phyloP scores from a whole-genome alignment of 805 yeast species.

The Brettanomyces sp. region DNA sequence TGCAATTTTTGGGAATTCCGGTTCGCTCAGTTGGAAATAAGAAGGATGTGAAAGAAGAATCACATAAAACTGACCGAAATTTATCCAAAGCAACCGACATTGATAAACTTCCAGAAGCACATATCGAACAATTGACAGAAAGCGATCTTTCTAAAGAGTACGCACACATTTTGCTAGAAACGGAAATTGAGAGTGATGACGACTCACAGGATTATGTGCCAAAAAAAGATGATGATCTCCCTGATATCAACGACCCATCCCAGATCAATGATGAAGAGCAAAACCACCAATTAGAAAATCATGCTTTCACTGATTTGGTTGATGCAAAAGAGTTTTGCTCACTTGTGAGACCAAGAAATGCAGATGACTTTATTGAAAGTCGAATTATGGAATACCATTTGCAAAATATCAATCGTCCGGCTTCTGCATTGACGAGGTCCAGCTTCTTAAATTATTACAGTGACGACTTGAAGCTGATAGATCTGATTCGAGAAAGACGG shows the following conservation, averaged over 20 bases:
- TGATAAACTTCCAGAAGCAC: neutral
- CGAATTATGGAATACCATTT: slow-evolving; percentile 23
- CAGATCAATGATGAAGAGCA: neutral
- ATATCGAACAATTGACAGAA: too few relatives aligned
- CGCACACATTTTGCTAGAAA: neutral
- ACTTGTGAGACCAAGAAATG: slow-evolving; percentile 16
- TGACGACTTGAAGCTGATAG: slow-evolving; percentile 18
- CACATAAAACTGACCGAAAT: neutral
- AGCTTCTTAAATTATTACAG: slow-evolving; percentile 15
- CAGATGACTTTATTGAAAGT: slow-evolving; percentile 17
- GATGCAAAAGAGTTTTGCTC: slow-evolving; percentile 1
- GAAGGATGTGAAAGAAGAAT: neutral
- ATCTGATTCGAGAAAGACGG: slow-evolving; percentile 18
- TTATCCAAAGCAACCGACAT: neutral
- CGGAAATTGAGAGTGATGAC: neutral
- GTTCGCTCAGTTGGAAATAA: neutral
- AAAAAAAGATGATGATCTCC: neutral
- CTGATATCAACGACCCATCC: slow-evolving; percentile 1
- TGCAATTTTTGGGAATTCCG: neutral
- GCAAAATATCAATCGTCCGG: slow-evolving; percentile 1
- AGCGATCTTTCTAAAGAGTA: too few relatives aligned
- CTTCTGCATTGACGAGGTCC: slow-evolving; percentile 19
- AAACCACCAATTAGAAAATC: too few relatives aligned
- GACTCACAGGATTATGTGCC: neutral
- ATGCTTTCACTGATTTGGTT: too few relatives aligned